phyloP scores from a whole-genome alignment of 331 rosid genomes.

The Acacia concinna region DNA sequence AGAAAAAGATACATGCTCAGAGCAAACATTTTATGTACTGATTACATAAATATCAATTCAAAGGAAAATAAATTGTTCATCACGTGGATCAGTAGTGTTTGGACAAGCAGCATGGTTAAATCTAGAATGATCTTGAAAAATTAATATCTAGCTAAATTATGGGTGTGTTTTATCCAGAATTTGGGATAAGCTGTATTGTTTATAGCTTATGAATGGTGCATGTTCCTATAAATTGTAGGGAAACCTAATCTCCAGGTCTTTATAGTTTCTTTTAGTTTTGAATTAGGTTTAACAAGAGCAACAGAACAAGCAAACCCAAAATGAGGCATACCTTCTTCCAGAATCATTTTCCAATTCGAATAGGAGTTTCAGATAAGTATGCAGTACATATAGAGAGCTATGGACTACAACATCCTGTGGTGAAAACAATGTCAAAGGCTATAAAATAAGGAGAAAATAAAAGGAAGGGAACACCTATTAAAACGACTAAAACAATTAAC shows the following conservation, averaged over 20 bases:
- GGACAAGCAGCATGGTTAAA: background rate
- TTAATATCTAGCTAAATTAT: background rate
- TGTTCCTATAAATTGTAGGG: background rate
- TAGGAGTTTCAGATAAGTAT: slow-evolving; percentile 63
- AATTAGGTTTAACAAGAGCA: slow-evolving; percentile 31
- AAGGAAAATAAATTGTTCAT: background rate
- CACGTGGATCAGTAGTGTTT: slow-evolving; percentile 2
- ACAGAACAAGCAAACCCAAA: background rate
- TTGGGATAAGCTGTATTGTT: background rate
- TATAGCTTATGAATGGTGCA: background rate
- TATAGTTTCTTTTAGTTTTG: too few species aligned
- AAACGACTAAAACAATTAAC: slow-evolving; percentile 22
- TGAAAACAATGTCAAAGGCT: slow-evolving; percentile 27
- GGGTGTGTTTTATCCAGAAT: background rate
- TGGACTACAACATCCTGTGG: slow-evolving; percentile 64
- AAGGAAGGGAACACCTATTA: slow-evolving; percentile 12
- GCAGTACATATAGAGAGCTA: slow-evolving; percentile 72
- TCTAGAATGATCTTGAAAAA: background rate
- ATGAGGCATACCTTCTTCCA: slow-evolving; percentile 61
- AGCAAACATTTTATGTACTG: background rate
- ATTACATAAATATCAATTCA: background rate
- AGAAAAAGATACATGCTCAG: slow-evolving; percentile 2
- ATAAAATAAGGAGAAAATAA: slow-evolving; percentile 1
- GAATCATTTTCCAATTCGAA: slow-evolving; percentile 47
- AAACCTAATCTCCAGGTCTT: too few species aligned